These are phyloP conservation scores for Wilhelminamyces savonicus DNA, from an alignment of 805 yeast genomes.

Conservation along the genomic window DNA sequence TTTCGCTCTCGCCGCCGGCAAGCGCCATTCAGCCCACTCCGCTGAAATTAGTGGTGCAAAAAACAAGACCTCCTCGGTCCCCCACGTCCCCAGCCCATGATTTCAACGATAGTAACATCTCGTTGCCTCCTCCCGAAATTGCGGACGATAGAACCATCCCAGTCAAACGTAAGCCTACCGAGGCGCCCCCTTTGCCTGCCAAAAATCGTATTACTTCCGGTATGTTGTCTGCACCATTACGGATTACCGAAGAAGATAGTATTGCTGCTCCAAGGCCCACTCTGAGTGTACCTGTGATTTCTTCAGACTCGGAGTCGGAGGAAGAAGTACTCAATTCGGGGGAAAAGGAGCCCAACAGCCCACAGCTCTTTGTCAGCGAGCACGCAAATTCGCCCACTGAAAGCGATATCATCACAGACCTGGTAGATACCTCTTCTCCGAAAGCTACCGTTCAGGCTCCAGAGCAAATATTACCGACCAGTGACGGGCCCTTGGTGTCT, in stretches of 20 bases:
- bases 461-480: too few species aligned
- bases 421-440: too few species aligned
- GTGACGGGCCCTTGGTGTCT: too few species aligned
- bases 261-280: neutral
- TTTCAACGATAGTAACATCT: constrained; percentile 15
- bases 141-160: constrained; percentile 21
- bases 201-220: constrained; percentile 33
- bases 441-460: too few species aligned
- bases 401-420: too few species aligned
- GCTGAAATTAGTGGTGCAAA: too few species aligned
- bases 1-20: too few species aligned
- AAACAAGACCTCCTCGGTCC: too few species aligned
- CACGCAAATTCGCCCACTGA: too few species aligned
- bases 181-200: constrained; percentile 7
- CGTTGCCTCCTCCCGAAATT: constrained; percentile 31
- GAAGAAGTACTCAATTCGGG: neutral
- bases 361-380: too few species aligned
- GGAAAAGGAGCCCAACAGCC: neutral
- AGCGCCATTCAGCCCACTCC: too few species aligned
- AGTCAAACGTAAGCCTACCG: constrained; percentile 11
- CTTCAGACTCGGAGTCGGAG: neutral
- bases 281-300: too few species aligned
- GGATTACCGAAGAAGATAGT: neutral
- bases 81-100: constrained; percentile 7
- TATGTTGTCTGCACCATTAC: constrained; percentile 19